Evolutionary conservation across 2,329 filamentous ascomycete genomes (phyloP), one percentile per base, ranked within the genome.

Genomic region (Penicillium polonicum): DNA sequence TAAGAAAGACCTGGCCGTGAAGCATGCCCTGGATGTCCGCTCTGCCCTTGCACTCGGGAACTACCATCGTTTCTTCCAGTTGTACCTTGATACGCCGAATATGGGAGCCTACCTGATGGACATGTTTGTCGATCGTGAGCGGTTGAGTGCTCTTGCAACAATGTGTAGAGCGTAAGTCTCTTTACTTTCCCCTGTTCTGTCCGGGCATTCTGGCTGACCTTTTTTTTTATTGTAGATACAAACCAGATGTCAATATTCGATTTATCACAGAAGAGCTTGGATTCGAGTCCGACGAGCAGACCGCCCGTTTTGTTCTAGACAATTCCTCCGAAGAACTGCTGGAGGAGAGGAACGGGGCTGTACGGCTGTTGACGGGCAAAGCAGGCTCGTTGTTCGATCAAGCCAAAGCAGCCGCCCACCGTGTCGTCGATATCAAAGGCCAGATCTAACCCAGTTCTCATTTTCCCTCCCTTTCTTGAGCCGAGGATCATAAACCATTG

Each of bases 81-180:
- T 99, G 44, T 99, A 97, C 76, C 86, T 95, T 66, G 88, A 93
- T 73, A 92, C 92, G 25, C 92, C 92, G 50, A 95, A 96, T 71
- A 96, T 99, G 92, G 93, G 94, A 61, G 92, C 90, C 68, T 97
- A 97, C 78, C 85, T 99, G 51, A 96, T 99, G 90, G 94, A 99
- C 80, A 97, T 96, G 91, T 97, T 99, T 80, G 89, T 97, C 74
- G 88, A 88, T 70, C 88, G 94, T 72, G 93, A 99, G 80, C 90
- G 94, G 69, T 85, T 99, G 65, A 88, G 89, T 72, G 94, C 94
- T 65, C 80, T 99, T 72, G 88, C 91, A 74, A 91, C 88, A 74
- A 94, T 99, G 67, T 96, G 92, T 85, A 95, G 85, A 90, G 87
- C 90, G 94, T 99, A 80, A 81, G 93, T 70, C 9, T 86, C n/a